Base-by-base conservation (phyloP, 805 yeast genomes). In the Candida caryicola region DNA sequence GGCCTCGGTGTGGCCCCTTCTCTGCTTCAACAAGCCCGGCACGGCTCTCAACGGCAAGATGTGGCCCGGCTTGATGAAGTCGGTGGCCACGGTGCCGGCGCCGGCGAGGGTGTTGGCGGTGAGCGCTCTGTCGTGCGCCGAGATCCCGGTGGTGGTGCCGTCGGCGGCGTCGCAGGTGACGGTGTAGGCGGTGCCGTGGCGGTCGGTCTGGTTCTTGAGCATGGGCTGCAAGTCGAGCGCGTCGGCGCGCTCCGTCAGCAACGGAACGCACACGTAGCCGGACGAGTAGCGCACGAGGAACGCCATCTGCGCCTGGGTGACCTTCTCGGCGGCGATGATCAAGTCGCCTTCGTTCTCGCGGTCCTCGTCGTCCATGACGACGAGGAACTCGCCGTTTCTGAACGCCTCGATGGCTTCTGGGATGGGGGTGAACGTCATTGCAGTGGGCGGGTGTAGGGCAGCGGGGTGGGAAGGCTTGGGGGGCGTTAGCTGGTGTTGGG, bases 301-400 rank as follows among this genome's bases (percentile, higher is more conserved):
- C 2, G 98, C 99, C 96, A 93, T 88, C 49, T 89, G 79, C 54
- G 82, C 82, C 31, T 85, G 79, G 29, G 95, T 85, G 49, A 81
- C 71, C 37, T 70, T 70, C 48, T 84, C 79, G 27, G 96, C 99
- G n/a, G 98, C 95, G 34, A 86, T 82, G 51, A 93, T 88, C 55
- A 93, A 72, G 59, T 93, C 99, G 37, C 99, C 99, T 66, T 93
- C 99, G 61, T 93, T 93, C 62, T 93, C 99, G 51, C 99, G 81
- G 56, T 76, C 76, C 61, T 88, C 97, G 57, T 93, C 96, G 61
- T 93, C 99, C 85, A 93, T 85, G n/a, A 93, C 99, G 33, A 93
- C 77, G 33, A 93, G 71, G 54, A 91, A 89, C 60, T 88, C 85
- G 21, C 95, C 95, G 40, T 76, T 75, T 46, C 76, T 55, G 49